Evolutionary conservation across 176 grass and related monocot species (phyloP).

Genomic region (Triticum timopheevii): DNA sequence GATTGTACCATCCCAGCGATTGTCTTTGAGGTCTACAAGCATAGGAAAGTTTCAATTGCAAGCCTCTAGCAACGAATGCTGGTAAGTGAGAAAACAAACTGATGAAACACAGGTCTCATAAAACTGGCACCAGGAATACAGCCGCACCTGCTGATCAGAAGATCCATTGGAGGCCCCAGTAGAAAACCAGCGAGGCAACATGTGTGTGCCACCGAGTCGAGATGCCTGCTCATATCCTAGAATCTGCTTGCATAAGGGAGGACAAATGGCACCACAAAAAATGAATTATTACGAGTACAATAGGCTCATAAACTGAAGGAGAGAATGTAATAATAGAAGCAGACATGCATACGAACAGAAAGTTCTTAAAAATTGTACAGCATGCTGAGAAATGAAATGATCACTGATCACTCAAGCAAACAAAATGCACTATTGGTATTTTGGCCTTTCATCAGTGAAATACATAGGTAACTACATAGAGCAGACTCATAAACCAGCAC

Average conservation of each 20-base stretch:
- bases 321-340: neutral
- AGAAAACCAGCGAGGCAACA: slow-evolving; percentile 50
- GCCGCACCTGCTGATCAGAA: slow-evolving; percentile 9
- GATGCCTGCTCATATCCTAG: slow-evolving; percentile 40
- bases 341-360: neutral
- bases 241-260: slow-evolving; percentile 34
- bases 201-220: slow-evolving; percentile 23
- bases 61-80: neutral
- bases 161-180: slow-evolving; percentile 33
- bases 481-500: neutral
- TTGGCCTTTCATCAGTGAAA: neutral
- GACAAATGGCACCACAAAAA: neutral
- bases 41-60: neutral
- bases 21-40: slow-evolving; percentile 34
- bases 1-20: slow-evolving; percentile 22
- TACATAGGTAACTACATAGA: neutral
- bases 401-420: neutral
- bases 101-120: neutral
- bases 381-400: neutral
- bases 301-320: neutral
- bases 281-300: neutral
- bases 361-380: neutral
- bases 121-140: neutral
- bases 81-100: neutral
- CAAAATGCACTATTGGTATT: neutral